Evolutionary conservation across 2,329 filamentous ascomycete species (phyloP), one percentile per base, ranked within the genome.

Genomic region (Scortechinia acanthostroma): DNA sequence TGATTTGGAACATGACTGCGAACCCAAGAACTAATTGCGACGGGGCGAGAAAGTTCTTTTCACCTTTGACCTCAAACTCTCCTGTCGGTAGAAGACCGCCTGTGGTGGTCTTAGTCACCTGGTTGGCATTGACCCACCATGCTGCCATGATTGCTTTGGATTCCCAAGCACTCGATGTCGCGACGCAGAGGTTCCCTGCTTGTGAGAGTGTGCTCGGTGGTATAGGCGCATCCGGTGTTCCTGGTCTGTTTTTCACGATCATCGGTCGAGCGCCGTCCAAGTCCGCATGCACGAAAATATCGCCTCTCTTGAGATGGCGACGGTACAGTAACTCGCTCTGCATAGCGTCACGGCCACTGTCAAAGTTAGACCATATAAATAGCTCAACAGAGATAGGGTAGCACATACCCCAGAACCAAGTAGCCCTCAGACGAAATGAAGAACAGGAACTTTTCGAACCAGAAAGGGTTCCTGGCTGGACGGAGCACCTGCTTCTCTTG

Each of bases 371-470:
- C n/a, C 10, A 30, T 30, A 30, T 30, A 10, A 30, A n/a, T 30
- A 30, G 25, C n/a, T 30, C 10, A n/a, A 30, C 10, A n/a, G n/a
- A 30, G 25, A n/a, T n/a, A 30, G 10, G 10, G 25, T 10, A n/a
- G 25, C 25, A 30, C 25, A 10, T 30, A 30, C 25, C 25, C 91
- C 15, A 98, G 74, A 1, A 97, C 87, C 4, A 98, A 74, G 59
- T 97, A 96, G 3, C 91, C 91, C 57, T 98, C 93, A 0, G 90
- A 94, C 1, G 91, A 96, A 53, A 97, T 78, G 65, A 98, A 98
- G 76, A 89, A 97, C 21, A 83, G 71, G 55, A 95, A 98, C 63
- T 98, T 98, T 57, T 98, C 93, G 53, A 96, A 98, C 93, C 93
- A 98, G 55, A 91, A 77, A 52, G 83, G 85, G 56, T 83, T 86